Evolutionary conservation across 345 rosid genomes (phyloP), one percentile per base, ranked within the genome.

Genomic region (Gossypium bickii): DNA sequence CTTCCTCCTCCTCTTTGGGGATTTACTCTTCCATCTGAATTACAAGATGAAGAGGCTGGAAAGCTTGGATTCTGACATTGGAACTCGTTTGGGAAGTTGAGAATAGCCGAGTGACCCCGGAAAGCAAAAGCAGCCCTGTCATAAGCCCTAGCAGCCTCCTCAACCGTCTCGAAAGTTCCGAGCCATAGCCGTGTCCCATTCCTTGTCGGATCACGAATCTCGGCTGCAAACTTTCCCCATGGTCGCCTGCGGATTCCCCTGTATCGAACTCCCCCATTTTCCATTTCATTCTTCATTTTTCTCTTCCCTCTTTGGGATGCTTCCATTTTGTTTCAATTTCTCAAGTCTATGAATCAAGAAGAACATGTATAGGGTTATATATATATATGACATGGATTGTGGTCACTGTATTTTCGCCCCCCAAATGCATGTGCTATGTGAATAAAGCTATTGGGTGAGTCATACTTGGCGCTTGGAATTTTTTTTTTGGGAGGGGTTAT

Each of bases 191-290:
- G 87, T 0, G 89, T 83, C 1, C 93, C 92, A 1, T 87, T 89
- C 81, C 82, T 85, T 0, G 88, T 78, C 1, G 98, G 92, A 79
- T 93, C 93, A 0, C 93, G 93, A 79, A 93, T 93, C 84, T 93
- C 93, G 0, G 93, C 97, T 0, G 97, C 93, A 2, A 84, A 93
- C 79, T 88, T 93, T 0, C 98, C 97, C 98, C 98, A 89, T 0
- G 94, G 93, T 29, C 97, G 78, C 79, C 87, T 75, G 7, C 97
- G 77, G 67, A 93, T 88, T 2, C 97, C 98, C 74, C 91, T 60
- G 76, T 90, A 91, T 17, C 82, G 85, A 16, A 57, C 76, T 78
- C 81, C 89, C 41, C 72, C 56, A 74, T 18, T 58, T 9, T 43
- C 52, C 52, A 10, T 72, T 52, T 44, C 53, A 13, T 4, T 12